Conservation (phyloP, 495 filamentous ascomycete genomes). For the Annulohypoxylon nitens region DNA sequence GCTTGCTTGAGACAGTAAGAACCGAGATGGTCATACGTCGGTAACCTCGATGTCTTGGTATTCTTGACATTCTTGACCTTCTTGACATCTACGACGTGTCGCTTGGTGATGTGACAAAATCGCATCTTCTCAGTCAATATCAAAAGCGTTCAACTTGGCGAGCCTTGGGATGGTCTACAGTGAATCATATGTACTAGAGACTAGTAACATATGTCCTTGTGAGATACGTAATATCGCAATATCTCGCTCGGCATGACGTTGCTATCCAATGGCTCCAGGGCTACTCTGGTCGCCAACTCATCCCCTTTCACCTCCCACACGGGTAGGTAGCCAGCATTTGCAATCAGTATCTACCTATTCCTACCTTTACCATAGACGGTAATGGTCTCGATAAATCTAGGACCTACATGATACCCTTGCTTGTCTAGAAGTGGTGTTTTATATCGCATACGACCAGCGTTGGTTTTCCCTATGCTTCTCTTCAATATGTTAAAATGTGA, state of each 20-base stretch:
- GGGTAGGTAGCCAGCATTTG: not conserved
- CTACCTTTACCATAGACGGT: not conserved
- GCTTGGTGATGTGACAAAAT: not conserved
- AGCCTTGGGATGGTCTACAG: not conserved
- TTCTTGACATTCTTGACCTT: conserved; percentile 3
- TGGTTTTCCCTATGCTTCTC: not conserved
- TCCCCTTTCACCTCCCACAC: not conserved
- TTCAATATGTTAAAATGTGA: not conserved
- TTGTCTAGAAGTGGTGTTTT: conserved; percentile 1
- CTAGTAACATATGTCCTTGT: not conserved
- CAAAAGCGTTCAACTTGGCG: not conserved
- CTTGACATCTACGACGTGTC: conserved; percentile 1
- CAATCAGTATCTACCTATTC: not conserved
- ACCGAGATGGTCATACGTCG: not conserved
- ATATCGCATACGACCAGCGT: not conserved
- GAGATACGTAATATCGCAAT: conserved; percentile 1
- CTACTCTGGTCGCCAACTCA: conserved; percentile 1
- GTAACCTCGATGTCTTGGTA: conserved; percentile 6
- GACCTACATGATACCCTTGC: not conserved
- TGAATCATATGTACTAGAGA: not conserved
- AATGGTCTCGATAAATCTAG: conserved; percentile 1
- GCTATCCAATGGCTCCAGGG: not conserved
- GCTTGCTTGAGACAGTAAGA: not conserved
- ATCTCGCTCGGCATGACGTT: conserved; percentile 5
- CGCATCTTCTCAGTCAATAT: not conserved